Conservation (phyloP, 2,329 filamentous ascomycete species). For the Allantophomopsis cytisporea region DNA sequence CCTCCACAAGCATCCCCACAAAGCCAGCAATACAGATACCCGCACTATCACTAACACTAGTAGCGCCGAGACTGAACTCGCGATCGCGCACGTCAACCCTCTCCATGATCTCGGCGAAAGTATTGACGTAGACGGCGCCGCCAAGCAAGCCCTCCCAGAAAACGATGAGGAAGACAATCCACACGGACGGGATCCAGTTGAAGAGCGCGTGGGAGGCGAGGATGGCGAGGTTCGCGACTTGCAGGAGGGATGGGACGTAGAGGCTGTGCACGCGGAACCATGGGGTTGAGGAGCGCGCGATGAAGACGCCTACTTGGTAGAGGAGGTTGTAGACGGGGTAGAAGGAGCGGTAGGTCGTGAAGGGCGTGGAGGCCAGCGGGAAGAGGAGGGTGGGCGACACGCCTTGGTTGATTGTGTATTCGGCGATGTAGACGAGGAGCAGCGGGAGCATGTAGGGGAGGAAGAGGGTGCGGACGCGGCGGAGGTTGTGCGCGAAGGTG, state of each 20-base stretch:
- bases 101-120: conserved; percentile 88
- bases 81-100: conserved; percentile 62
- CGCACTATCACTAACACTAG: conserved; percentile 81
- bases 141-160: conserved; percentile 94
- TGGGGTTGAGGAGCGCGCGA: conserved; percentile 82
- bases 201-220: conserved; percentile 66
- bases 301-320: conserved; percentile 90
- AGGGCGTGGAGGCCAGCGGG: conserved; percentile 63
- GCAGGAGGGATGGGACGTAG: conserved; percentile 72
- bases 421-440: conserved; percentile 82
- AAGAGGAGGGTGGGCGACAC: conserved; percentile 85
- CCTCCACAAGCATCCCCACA: conserved; percentile 70
- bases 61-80: conserved; percentile 83
- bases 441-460: conserved; percentile 80
- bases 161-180: conserved; percentile 69
- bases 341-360: conserved; percentile 70
- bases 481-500: conserved; percentile 36
- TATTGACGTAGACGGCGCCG: conserved; percentile 88
- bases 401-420: conserved; percentile 96
- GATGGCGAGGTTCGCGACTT: conserved; percentile 63
- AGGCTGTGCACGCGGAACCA: conserved; percentile 72
- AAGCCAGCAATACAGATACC: conserved; percentile 86
- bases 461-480: conserved; percentile 57
- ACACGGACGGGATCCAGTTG: conserved; percentile 74
- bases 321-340: conserved; percentile 93